Evolutionary conservation across 2,329 filamentous ascomycete species (phyloP), one percentile per base, ranked within the genome.

Genomic region (Samsoniella hepiali): DNA sequence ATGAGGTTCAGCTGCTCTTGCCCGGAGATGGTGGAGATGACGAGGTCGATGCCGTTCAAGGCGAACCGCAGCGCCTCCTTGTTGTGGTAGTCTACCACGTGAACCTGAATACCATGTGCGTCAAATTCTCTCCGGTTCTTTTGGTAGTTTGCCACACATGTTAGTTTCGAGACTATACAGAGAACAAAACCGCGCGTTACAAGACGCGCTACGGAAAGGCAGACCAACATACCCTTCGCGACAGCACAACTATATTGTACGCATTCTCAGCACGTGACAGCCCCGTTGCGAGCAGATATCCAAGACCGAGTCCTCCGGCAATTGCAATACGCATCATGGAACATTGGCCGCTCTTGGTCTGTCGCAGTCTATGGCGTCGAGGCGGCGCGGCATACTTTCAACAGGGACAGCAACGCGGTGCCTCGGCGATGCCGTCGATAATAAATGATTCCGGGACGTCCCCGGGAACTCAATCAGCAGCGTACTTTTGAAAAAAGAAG

Each of bases 21-120:
- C 4, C 88, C 88, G 2, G 83, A 84, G 56, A 93, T 85, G 1
- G 89, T 93, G 1, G 89, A 93, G 63, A 93, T 89, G 68, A 92
- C 84, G 11, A 91, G 82, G 73, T 93, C 88, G 49, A 91, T 83
- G 10, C 90, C 90, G 63, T 83, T 82, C n/a, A 93, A 82, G 9
- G 84, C 82, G 72, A 87, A 91, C 15, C 79, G 79, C 32, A 93
- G 80, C 49, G 81, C 81, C 1, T 81, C 77, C 38, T 81, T 73
- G 65, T 86, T 78, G 66, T 80, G 75, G 72, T 91, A 93, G 76
- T 91, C 81, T n/a, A 91, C 87, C 47, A 85, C 78, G 63, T 86
- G 79, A 54, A 91, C 85, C 73, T 91, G 89, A 68, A 88, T 88
- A 53, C 82, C 84, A 64, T 82, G 79, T 13, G 77, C 72, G 53